These are phyloP conservation scores for Aspergillus awamori DNA, from an alignment of 2,329 filamentous ascomycete genomes.

Conservation along the genomic window DNA sequence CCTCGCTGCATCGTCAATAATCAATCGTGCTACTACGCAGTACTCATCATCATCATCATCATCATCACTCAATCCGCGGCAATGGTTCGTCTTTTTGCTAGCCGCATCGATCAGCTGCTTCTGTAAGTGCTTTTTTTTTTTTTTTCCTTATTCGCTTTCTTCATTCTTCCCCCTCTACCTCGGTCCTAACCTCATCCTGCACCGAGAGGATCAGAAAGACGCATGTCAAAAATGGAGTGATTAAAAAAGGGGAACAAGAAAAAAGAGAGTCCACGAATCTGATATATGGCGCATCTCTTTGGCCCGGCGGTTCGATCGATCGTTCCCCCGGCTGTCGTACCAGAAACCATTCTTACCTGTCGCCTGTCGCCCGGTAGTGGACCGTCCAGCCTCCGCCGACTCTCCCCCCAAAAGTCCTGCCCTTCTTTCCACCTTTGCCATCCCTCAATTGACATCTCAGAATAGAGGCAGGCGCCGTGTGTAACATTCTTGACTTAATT, in stretches of 20 bases:
- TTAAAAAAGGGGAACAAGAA: not conserved
- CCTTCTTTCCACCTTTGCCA: slow-evolving; percentile 1
- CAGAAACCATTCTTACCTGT: not conserved
- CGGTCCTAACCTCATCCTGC: not conserved
- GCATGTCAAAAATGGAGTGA: not conserved
- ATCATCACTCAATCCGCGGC: not conserved
- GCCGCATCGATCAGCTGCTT: not conserved
- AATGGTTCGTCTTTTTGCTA: not conserved
- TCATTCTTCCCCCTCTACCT: too few species aligned
- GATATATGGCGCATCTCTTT: not conserved
- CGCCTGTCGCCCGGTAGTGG: not conserved
- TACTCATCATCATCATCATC: not conserved
- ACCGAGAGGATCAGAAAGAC: not conserved
- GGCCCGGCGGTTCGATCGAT: not conserved
- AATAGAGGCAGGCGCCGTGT: slow-evolving; percentile 11
- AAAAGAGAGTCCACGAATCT: not conserved
- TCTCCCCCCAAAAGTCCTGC: not conserved
- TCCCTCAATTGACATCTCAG: slow-evolving; percentile 17
- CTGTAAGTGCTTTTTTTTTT: not conserved
- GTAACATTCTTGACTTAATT: slow-evolving; percentile 8
- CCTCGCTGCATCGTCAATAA: not conserved
- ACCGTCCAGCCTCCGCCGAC: not conserved
- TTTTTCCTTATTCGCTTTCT: too few species aligned
- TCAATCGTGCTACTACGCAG: not conserved
- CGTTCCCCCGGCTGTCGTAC: not conserved